These are phyloP conservation scores for Hypomyces rosellus DNA, from an alignment of 2,329 filamentous ascomycete species.

Conservation along the genomic window DNA sequence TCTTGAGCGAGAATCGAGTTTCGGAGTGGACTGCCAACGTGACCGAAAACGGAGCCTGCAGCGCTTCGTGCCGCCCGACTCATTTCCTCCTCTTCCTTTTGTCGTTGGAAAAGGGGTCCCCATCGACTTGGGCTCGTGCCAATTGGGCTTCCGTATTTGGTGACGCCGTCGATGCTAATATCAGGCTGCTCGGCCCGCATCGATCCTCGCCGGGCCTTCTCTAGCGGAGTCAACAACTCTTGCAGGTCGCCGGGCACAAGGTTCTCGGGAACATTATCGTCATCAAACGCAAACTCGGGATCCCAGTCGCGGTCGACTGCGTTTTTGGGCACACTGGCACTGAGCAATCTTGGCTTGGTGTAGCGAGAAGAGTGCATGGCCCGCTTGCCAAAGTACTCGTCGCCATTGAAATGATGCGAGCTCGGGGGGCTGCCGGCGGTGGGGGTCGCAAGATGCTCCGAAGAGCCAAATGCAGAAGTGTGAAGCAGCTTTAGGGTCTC, in stretches of 20 bases:
- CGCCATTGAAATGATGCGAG: constrained; percentile 46
- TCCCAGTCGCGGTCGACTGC: constrained; percentile 60
- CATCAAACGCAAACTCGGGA: constrained; percentile 63
- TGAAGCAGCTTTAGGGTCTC: constrained; percentile 60
- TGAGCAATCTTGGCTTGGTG: constrained; percentile 60
- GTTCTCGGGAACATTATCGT: constrained; percentile 42
- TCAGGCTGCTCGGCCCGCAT: constrained; percentile 39
- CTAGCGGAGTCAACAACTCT: constrained; percentile 59
- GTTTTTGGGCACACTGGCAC: constrained; percentile 61
- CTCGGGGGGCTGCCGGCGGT: constrained; percentile 41
- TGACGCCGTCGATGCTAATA: constrained; percentile 34
- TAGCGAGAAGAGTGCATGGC: constrained; percentile 63
- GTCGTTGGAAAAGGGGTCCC: constrained; percentile 54
- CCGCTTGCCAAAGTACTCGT: constrained; percentile 64
- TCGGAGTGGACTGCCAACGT: constrained; percentile 59
- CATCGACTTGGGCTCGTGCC: constrained; percentile 55
- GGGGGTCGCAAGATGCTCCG: constrained; percentile 53
- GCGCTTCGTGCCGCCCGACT: constrained; percentile 30
- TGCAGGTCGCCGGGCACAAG: constrained; percentile 70
- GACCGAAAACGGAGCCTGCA: constrained; percentile 52
- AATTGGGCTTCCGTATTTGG: constrained; percentile 56
- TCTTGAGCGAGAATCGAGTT: constrained; percentile 56
- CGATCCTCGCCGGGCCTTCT: constrained; percentile 60
- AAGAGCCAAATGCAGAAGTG: constrained; percentile 61
- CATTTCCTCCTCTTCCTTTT: constrained; percentile 51